Percentiles rank a stretch among this genome's conserved stretches.
Conservation (phyloP, 1,284 basidiomycete genomes). For the Ceratorhiza oryzae-sativae region DNA sequence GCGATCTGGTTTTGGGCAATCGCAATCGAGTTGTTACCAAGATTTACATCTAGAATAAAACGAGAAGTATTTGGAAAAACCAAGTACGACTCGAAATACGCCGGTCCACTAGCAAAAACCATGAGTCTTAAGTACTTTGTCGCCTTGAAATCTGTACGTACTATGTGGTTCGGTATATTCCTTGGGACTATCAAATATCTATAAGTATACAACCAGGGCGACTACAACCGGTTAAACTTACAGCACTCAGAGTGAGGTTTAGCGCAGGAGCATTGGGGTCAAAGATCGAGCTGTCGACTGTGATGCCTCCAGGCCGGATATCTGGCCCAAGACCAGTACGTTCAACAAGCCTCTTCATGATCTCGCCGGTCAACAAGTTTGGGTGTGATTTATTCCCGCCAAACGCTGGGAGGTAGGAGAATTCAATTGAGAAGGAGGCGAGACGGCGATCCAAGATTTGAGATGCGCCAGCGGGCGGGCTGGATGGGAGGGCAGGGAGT, state of each 20-base stretch:
- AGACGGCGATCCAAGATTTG: conserved; percentile 49
- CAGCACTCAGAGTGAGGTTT: conserved; percentile 48
- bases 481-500: conserved; percentile 18
- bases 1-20: conserved; percentile 50
- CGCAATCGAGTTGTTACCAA: conserved; percentile 51
- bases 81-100: conserved; percentile 48
- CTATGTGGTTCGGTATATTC: conserved; percentile 51
- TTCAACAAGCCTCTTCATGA: conserved; percentile 50
- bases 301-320: conserved; percentile 52
- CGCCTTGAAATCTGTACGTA: conserved; percentile 36
- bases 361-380: conserved; percentile 49
- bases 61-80: conserved; percentile 50
- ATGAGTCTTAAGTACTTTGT: background rate
- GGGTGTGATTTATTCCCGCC: conserved; percentile 50
- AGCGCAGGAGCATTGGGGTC: conserved; percentile 47
- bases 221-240: conserved; percentile 40
- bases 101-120: conserved; percentile 48
- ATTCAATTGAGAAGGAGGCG: conserved; percentile 52
- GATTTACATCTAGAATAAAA: conserved; percentile 51
- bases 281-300: conserved; percentile 52
- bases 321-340: conserved; percentile 51
- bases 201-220: background rate
- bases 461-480: conserved; percentile 44
- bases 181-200: conserved; percentile 46
- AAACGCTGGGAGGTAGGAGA: conserved; percentile 50